Evolutionary conservation across 805 yeast species (phyloP).

Genomic region (Pichia rugopelliculosa): DNA sequence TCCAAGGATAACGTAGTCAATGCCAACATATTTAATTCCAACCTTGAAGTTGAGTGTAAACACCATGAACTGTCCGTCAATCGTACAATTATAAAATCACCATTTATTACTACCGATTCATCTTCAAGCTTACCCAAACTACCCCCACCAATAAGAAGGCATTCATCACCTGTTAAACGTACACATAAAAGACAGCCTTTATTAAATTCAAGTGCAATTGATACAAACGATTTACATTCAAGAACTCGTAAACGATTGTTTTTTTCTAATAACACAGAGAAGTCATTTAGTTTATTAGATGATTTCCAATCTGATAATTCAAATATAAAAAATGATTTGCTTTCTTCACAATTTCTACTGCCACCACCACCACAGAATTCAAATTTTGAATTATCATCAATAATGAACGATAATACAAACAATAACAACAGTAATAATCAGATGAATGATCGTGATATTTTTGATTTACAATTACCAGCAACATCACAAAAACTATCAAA

Average conservation of each 20-base stretch:
- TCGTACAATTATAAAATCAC: conserved; percentile 1
- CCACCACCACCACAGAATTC: conserved; percentile 4
- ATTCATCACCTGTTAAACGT: conserved; percentile 2
- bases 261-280: not conserved
- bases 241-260: conserved; percentile 1
- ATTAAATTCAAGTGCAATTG: not conserved
- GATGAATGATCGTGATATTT: not conserved
- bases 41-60: not conserved
- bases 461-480: not conserved
- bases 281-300: conserved; percentile 18
- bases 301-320: conserved; percentile 24
- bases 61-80: not conserved
- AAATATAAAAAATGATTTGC: conserved; percentile 1
- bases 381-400: not conserved
- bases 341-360: not conserved
- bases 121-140: conserved; percentile 1
- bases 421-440: not conserved
- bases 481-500: not conserved
- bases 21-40: not conserved
- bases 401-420: not conserved
- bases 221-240: not conserved
- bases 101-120: not conserved
- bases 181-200: not conserved
- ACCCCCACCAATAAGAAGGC: conserved; percentile 3
- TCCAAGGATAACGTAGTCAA: no score